phyloP scores from a whole-genome alignment of 202 grass and related monocot species.

The Musa balbisiana region DNA sequence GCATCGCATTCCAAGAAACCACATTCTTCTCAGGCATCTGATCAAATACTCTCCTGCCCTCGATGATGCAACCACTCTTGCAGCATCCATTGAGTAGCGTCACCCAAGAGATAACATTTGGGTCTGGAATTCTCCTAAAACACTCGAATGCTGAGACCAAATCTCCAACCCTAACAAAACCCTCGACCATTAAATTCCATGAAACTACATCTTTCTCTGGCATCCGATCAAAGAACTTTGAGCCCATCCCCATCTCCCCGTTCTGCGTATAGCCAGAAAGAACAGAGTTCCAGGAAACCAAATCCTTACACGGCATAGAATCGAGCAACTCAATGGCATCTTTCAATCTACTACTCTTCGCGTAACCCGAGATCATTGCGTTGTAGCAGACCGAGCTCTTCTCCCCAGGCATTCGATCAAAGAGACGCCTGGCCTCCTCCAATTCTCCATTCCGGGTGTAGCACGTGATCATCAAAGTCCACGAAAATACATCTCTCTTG shows the following conservation, averaged over 20 bases:
- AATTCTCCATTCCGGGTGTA: conserved; percentile 30
- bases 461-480: conserved; percentile 18
- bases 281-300: conserved; percentile 41
- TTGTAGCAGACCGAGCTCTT: conserved; percentile 46
- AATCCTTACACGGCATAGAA: conserved; percentile 26
- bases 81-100: conserved; percentile 51
- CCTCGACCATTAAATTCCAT: conserved; percentile 58
- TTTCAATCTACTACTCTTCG: conserved; percentile 34
- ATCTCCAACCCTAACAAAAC: conserved; percentile 35
- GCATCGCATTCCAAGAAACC: conserved; percentile 54
- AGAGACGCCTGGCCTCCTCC: conserved; percentile 28
- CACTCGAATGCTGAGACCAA: conserved; percentile 26
- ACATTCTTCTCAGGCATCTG: conserved; percentile 42
- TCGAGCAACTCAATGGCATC: conserved; percentile 30
- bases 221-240: conserved; percentile 43
- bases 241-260: conserved; percentile 21
- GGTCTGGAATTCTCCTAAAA: conserved; percentile 34
- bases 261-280: conserved; percentile 32
- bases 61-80: conserved; percentile 23
- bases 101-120: conserved; percentile 54
- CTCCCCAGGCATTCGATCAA: conserved; percentile 38
- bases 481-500: conserved; percentile 18
- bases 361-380: conserved; percentile 45
- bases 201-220: conserved; percentile 37
- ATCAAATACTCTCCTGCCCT: conserved; percentile 41